These are phyloP conservation scores for Ophiostoma angusticollis DNA, from an alignment of 2,329 filamentous ascomycete species.

Conservation along the genomic window DNA sequence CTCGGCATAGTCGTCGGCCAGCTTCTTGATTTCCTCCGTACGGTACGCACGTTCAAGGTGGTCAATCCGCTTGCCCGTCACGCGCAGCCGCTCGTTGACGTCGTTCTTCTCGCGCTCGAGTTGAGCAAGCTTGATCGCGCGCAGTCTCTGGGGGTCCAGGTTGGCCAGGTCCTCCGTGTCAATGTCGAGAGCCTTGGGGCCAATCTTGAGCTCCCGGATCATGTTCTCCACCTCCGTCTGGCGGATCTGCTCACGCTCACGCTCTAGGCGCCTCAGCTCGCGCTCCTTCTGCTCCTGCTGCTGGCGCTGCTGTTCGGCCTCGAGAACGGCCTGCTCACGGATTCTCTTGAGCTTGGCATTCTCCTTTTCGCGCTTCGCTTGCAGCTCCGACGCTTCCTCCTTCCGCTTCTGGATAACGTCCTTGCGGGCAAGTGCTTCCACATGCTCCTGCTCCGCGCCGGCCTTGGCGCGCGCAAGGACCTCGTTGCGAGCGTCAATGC, in stretches of 20 bases:
- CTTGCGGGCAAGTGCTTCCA: constrained; percentile 71
- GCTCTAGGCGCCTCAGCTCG: constrained; percentile 72
- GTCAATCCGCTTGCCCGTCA: constrained; percentile 91
- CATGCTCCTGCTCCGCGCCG: constrained; percentile 85
- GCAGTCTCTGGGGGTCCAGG: constrained; percentile 79
- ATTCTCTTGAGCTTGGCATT: constrained; percentile 79
- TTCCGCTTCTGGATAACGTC: constrained; percentile 94
- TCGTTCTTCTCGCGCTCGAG: constrained; percentile 98
- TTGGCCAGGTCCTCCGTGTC: constrained; percentile 73
- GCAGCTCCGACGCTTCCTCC: constrained; percentile 79
- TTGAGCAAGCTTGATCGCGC: constrained; percentile 87
- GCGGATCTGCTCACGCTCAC: constrained; percentile 78
- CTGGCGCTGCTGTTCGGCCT: constrained; percentile 79
- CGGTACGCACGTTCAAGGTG: constrained; percentile 95
- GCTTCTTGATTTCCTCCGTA: constrained; percentile 88
- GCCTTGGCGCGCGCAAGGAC: constrained; percentile 72
- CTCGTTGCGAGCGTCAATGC: constrained; percentile 63
- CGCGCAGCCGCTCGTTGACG: constrained; percentile 76
- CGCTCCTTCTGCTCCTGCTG: constrained; percentile 88
- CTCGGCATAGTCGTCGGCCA: constrained; percentile 69
- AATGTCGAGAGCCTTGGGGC: constrained; percentile 61
- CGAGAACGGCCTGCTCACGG: constrained; percentile 74
- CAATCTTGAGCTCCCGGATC: constrained; percentile 81
- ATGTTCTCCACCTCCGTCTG: constrained; percentile 91
- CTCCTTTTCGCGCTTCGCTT: constrained; percentile 83